phyloP scores from a whole-genome alignment of 129 eudicot genomes.

The Flaveria ramosissima region DNA sequence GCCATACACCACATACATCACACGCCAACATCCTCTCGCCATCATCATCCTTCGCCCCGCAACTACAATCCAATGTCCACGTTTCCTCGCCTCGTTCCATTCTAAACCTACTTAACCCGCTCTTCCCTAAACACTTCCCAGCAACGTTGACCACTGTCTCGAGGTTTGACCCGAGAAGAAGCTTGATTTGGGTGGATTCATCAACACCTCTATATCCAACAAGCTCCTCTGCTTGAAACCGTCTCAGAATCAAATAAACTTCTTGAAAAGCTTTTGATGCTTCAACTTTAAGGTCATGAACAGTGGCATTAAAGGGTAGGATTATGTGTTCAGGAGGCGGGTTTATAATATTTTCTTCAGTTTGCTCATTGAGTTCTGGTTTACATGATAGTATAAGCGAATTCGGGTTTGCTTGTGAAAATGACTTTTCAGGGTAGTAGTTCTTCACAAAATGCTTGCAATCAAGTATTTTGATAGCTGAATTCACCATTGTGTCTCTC shows the following conservation, averaged over 20 bases:
- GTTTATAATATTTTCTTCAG: constrained; percentile 31
- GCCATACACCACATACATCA: constrained; percentile 85
- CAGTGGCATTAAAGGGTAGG: constrained; percentile 62
- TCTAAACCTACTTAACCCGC: constrained; percentile 44
- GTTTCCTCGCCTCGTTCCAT: constrained; percentile 84
- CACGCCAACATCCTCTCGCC: constrained; percentile 97
- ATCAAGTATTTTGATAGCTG: constrained; percentile 70
- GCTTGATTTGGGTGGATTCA: constrained; percentile 82
- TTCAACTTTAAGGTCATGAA: constrained; percentile 65
- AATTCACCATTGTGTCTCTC: constrained; percentile 37
- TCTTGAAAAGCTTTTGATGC: constrained; percentile 81
- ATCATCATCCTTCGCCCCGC: constrained; percentile 94
- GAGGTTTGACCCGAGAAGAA: constrained; percentile 46
- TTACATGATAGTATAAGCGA: constrained; percentile 57
- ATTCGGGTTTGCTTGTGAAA: constrained; percentile 31
- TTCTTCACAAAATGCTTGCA: constrained; percentile 91
- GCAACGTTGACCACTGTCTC: constrained; percentile 44
- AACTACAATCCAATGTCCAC: constrained; percentile 85
- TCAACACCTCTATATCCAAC: constrained; percentile 82
- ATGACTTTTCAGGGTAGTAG: constrained; percentile 52
- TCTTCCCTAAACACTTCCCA: constrained; percentile 61
- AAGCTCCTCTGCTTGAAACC: constrained; percentile 81
- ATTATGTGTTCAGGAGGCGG: constrained; percentile 70
- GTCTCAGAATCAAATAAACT: constrained; percentile 65
- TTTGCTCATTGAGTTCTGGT: constrained; percentile 43